Conservation (phyloP, 345 rosid genomes). For the Brassica rapa region DNA sequence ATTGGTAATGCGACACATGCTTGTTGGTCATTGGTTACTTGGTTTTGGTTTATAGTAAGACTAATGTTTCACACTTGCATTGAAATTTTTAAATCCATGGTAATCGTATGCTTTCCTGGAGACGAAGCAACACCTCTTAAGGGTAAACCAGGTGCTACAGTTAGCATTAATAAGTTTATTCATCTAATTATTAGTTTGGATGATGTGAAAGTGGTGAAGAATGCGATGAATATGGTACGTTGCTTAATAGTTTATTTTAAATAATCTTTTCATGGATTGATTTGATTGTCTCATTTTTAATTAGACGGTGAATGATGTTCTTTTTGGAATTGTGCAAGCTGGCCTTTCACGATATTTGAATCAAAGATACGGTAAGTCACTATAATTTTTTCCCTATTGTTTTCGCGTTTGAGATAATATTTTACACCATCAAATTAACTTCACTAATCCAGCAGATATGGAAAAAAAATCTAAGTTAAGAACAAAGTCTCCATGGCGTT, state of each 20-base stretch:
- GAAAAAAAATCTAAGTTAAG: constrained; percentile 15
- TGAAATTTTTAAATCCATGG: constrained; percentile 43
- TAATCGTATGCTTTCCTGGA: constrained; percentile 37
- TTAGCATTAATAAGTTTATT: constrained; percentile 32
- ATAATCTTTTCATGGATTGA: neutral
- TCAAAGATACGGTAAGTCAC: constrained; percentile 49
- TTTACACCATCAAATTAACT: neutral
- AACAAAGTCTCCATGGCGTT: constrained; percentile 40
- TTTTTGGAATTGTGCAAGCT: constrained; percentile 59
- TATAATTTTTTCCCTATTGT: neutral
- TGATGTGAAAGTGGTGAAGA: constrained; percentile 13
- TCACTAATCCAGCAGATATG: constrained; percentile 5
- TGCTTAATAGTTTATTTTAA: neutral
- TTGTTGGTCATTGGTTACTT: neutral
- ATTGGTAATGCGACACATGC: too few species aligned
- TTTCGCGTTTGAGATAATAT: neutral
- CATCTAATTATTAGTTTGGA: constrained; percentile 39
- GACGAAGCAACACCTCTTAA: constrained; percentile 46
- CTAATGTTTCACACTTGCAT: constrained; percentile 51
- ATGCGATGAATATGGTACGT: constrained; percentile 24
- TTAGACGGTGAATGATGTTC: constrained; percentile 52
- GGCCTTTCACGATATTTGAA: constrained; percentile 57
- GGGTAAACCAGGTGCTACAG: constrained; percentile 25
- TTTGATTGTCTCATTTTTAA: neutral
- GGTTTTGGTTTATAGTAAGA: constrained; percentile 43